These are phyloP conservation scores for Diaporthe longicolla DNA, from an alignment of 2,329 filamentous ascomycete genomes.

Conservation along the genomic window DNA sequence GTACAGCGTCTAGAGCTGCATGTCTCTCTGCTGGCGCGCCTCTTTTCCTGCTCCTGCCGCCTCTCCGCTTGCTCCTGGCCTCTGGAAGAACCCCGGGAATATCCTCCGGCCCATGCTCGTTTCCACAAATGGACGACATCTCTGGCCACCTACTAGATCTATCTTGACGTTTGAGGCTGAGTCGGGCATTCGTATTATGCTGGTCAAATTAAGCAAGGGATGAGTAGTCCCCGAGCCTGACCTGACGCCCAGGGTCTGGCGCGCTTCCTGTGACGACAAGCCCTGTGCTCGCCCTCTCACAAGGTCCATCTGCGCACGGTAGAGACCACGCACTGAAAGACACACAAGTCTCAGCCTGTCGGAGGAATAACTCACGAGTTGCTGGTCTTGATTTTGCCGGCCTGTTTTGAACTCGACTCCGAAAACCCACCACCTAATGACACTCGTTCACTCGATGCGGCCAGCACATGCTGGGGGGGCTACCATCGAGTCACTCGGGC, in stretches of 20 bases:
- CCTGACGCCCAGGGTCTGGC: slow-evolving; percentile 8
- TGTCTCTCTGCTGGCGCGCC: slow-evolving; percentile 42
- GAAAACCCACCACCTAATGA: not conserved
- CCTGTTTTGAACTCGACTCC: not conserved
- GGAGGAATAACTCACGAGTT: not conserved
- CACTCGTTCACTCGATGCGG: slow-evolving; percentile 9
- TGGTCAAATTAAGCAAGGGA: slow-evolving; percentile 34
- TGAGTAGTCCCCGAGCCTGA: slow-evolving; percentile 31
- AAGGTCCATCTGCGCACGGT: not conserved
- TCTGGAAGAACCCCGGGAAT: slow-evolving; percentile 21
- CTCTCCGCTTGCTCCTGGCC: slow-evolving; percentile 3
- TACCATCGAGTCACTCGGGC: not conserved
- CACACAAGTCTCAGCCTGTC: slow-evolving; percentile 22
- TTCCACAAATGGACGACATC: slow-evolving; percentile 27
- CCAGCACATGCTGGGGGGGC: not conserved
- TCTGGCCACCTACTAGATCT: slow-evolving; percentile 16
- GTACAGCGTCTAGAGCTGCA: slow-evolving; percentile 37
- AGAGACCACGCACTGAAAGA: not conserved
- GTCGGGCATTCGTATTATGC: slow-evolving; percentile 35
- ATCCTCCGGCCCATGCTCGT: slow-evolving; percentile 26
- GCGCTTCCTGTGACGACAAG: slow-evolving; percentile 22
- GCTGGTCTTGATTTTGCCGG: not conserved
- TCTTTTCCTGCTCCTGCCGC: slow-evolving; percentile 30
- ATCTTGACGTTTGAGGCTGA: slow-evolving; percentile 33
- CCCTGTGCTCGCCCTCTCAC: slow-evolving; percentile 15